Conservation (phyloP, 305 asterid genomes). For the Fraxinus latifolia region DNA sequence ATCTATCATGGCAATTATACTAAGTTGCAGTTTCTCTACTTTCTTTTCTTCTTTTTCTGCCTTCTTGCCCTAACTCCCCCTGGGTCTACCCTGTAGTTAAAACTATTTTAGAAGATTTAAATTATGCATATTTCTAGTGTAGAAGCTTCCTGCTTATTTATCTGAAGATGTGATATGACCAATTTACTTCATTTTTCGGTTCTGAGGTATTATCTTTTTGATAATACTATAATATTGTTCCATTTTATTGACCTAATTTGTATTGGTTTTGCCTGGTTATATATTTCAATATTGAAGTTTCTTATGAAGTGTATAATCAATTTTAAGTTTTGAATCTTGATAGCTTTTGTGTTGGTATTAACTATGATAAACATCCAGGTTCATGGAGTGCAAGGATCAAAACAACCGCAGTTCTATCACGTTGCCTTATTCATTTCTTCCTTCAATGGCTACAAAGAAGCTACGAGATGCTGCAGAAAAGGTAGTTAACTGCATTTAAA, state of each 20-base stretch:
- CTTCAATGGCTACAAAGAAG: slow-evolving; percentile 80
- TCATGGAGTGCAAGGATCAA: slow-evolving; percentile 94
- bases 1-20: slow-evolving; percentile 68
- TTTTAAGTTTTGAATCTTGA: slow-evolving; percentile 41
- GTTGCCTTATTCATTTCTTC: slow-evolving; percentile 89
- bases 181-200: slow-evolving; percentile 2
- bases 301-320: slow-evolving; percentile 18
- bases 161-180: neutral
- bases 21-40: neutral
- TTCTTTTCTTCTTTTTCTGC: slow-evolving; percentile 10
- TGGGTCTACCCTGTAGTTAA: neutral
- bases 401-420: slow-evolving; percentile 60
- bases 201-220: neutral
- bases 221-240: neutral
- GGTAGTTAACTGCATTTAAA: slow-evolving; percentile 36
- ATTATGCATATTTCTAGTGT: neutral
- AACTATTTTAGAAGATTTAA: neutral
- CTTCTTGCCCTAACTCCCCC: neutral
- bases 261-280: neutral
- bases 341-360: slow-evolving; percentile 65
- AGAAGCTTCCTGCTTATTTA: neutral
- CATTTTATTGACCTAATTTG: slow-evolving; percentile 7
- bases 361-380: slow-evolving; percentile 84
- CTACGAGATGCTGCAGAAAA: slow-evolving; percentile 73
- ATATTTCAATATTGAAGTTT: slow-evolving; percentile 13